Base-by-base conservation (phyloP, 306 rosid species). In the Pterocarpus santalinus region DNA sequence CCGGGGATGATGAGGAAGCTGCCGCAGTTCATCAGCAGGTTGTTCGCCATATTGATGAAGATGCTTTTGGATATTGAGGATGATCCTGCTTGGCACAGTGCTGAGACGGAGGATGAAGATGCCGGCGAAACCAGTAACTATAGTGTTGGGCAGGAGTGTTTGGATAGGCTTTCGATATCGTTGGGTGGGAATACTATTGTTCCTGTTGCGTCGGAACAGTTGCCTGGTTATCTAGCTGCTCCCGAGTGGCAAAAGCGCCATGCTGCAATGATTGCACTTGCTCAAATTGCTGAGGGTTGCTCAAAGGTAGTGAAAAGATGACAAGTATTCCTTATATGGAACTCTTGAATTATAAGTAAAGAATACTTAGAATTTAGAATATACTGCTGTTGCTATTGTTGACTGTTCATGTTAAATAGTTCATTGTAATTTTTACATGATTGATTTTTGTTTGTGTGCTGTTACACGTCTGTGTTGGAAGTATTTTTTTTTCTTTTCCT, bases 1-100 rank as follows among this genome's bases (percentile, higher is more conserved):
- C 98, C 98, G 0, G 98, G 98, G 38, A 94, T 94, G 98, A 92
- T 94, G 98, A 88, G 98, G 86, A 94, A 94, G 85, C 77, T 94
- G 87, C 98, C 98, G 0, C 98, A 92, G 86, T 94, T 94, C 73
- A 94, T 94, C 51, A 92, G 97, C 82, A 82, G 97, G 53, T 66
- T 94, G 86, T 94, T 94, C 75, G 92, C 92, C 1, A 94, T 94
- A 36, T 82, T 94, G 77, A 94, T 94, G 98, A 91, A 85, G 81
- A 91, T 91, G 95, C 87, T 92, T 1, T 75, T 94, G 84, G 98
- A 94, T 80, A 75, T 92, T 15, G 97, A 94, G 89, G 98, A 94
- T 12, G 98, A 90, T 69, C 92, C 97, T 0, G 86, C 90, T 1
- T 94, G 98, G 98, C 94, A 94, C 30, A 85, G 82, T 7, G 98